A percentile compares a stretch with the other conserved stretches of the same genome.
phyloP scores from a whole-genome alignment of 129 eudicot genomes.

The Apium graveolens region DNA sequence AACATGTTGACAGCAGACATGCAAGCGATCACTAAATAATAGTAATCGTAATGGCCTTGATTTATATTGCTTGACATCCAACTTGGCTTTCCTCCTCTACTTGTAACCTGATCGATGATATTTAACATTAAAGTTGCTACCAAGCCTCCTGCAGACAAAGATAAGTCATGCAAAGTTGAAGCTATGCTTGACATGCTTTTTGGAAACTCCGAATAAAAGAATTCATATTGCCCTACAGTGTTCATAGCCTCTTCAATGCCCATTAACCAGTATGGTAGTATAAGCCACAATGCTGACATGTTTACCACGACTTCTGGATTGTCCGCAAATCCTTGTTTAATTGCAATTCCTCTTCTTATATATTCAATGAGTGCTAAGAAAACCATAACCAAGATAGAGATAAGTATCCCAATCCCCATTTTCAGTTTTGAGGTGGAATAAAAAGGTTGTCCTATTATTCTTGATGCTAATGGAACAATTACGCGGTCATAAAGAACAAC shows the following conservation, averaged over 20 bases:
- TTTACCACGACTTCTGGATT: not conserved
- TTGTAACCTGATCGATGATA: slow-evolving; percentile 23
- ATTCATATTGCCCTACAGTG: slow-evolving; percentile 18
- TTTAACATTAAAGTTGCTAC: slow-evolving; percentile 31
- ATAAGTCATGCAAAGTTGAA: slow-evolving; percentile 18
- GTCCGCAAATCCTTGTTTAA: slow-evolving; percentile 2
- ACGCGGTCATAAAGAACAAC: slow-evolving; percentile 25
- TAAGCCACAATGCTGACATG: slow-evolving; percentile 34
- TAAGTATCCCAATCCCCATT: slow-evolving; percentile 36
- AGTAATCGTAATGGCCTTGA: slow-evolving; percentile 46
- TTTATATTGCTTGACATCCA: slow-evolving; percentile 45
- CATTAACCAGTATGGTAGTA: slow-evolving; percentile 13
- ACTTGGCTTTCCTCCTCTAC: slow-evolving; percentile 30
- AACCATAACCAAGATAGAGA: slow-evolving; percentile 18
- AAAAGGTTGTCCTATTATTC: slow-evolving; percentile 13
- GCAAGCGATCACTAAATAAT: slow-evolving; percentile 29
- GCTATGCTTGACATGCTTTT: slow-evolving; percentile 54
- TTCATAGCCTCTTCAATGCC: not conserved
- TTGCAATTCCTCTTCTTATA: slow-evolving; percentile 19
- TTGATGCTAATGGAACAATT: slow-evolving; percentile 27
- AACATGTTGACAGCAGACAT: not conserved
- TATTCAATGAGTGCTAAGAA: slow-evolving; percentile 17
- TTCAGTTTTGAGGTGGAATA: slow-evolving; percentile 15
- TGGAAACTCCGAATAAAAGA: slow-evolving; percentile 33
- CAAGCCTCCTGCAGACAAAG: slow-evolving; percentile 25